A percentile compares a stretch with the other conserved stretches of the same genome.
phyloP scores from a whole-genome alignment of 257 asterid genomes.

The Eustoma russellianum region DNA sequence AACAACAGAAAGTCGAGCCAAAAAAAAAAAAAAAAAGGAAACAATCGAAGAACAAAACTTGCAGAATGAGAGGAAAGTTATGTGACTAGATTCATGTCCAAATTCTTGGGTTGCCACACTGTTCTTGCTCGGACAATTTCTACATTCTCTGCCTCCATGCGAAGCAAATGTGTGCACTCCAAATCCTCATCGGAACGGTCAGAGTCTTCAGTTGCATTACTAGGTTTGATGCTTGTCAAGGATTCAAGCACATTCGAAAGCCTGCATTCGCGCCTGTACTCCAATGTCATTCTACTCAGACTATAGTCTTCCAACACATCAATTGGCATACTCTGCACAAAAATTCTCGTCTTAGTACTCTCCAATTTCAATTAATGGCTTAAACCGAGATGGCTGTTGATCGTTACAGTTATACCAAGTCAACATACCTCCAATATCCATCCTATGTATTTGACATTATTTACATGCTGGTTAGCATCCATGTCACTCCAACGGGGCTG shows the following conservation, averaged over 20 bases:
- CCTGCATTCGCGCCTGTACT: conserved; percentile 65
- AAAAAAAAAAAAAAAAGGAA: background rate
- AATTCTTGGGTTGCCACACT: conserved; percentile 43
- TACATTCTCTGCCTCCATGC: conserved; percentile 59
- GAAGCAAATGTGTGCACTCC: conserved; percentile 68
- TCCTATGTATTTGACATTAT: conserved; percentile 83
- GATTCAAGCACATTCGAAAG: conserved; percentile 59
- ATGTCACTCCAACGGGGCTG: conserved; percentile 94
- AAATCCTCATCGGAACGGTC: conserved; percentile 13
- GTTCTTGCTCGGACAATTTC: conserved; percentile 82
- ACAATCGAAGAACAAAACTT: background rate
- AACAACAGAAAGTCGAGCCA: too few relatives aligned
- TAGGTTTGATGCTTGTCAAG: conserved; percentile 38
- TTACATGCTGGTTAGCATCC: conserved; percentile 91
- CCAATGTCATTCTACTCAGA: conserved; percentile 53
- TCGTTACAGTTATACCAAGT: too few relatives aligned
- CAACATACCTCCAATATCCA: conserved; percentile 73
- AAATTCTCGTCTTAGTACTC: background rate
- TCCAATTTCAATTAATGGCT: too few relatives aligned
- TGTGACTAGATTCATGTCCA: background rate
- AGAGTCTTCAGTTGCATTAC: background rate
- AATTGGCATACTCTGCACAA: conserved; percentile 59
- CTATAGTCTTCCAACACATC: conserved; percentile 50
- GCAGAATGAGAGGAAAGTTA: background rate
- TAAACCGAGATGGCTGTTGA: too few relatives aligned